Percentiles rank a stretch among this genome's conserved stretches.
These are phyloP conservation scores for Suhomyces emberorum DNA, from an alignment of 805 yeast species.

Conservation along the genomic window DNA sequence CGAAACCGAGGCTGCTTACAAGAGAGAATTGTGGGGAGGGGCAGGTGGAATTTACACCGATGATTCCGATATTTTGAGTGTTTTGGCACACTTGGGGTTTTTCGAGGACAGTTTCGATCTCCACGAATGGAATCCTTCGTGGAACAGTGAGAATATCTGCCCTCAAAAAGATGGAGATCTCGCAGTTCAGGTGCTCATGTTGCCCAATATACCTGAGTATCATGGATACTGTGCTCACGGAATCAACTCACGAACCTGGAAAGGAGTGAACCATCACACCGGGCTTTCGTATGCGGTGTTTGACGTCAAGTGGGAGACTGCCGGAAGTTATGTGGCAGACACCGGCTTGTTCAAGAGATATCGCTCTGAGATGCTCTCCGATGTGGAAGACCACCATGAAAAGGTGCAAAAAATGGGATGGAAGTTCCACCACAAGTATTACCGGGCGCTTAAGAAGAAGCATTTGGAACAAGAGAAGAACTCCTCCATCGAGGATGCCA, in stretches of 20 bases:
- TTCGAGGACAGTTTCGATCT: constrained; percentile 37
- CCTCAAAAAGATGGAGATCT: constrained; percentile 42
- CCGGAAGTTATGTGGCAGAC: constrained; percentile 27
- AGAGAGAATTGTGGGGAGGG: constrained; percentile 75
- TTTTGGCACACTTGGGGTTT: constrained; percentile 72
- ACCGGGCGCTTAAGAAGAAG: constrained; percentile 26
- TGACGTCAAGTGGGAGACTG: constrained; percentile 48
- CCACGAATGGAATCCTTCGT: constrained; percentile 29
- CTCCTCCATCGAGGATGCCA: background rate
- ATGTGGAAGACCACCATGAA: constrained; percentile 12
- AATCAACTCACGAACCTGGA: constrained; percentile 75
- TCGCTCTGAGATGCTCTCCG: constrained; percentile 24
- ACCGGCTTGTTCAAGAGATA: constrained; percentile 26
- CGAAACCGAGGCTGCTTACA: constrained; percentile 20
- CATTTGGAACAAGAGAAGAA: too few relatives aligned
- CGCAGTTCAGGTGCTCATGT: constrained; percentile 53
- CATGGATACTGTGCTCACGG: constrained; percentile 65
- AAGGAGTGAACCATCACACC: constrained; percentile 51
- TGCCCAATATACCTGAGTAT: constrained; percentile 69
- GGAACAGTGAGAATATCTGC: constrained; percentile 24
- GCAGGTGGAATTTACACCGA: constrained; percentile 83
- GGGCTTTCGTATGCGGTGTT: constrained; percentile 73
- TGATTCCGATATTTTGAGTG: constrained; percentile 80
- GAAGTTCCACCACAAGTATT: constrained; percentile 29
- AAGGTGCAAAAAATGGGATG: constrained; percentile 25